Base-by-base conservation (phyloP, 75 land plant species). In the Isoetes taiwanensis region DNA sequence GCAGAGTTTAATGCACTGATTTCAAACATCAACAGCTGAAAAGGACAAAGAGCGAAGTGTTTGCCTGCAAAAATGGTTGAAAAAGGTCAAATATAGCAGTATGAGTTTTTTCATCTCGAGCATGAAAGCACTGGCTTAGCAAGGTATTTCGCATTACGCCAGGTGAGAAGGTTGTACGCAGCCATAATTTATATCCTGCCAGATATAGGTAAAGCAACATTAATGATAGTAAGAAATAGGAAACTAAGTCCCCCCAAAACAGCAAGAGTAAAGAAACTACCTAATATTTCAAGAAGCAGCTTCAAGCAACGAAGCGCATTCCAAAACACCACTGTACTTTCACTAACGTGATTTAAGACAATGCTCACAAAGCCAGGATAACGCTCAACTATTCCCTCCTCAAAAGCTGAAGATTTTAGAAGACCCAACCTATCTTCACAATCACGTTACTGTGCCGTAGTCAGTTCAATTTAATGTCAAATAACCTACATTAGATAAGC, bases 11-110 rank as follows among this genome's bases (percentile, higher is more conserved):
- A n/a, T n/a, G n/a, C n/a, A n/a, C n/a, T 37, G 39, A 37, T 37
- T 9, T 37, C 9, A 9, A 37, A 9, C 12, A 9, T 9, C 39
- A 37, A 9, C 12, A 37, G 14, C 14, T 9, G 9, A 37, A 9
- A 37, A 37, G 39, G 9, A 9, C 14, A 9, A 37, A 37, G 12
- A 37, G 12, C 12, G 9, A 61, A 23, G 14, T 25, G 64, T 70
- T 48, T 59, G 72, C 97, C 97, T 75, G 79, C 74, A 93, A 54
- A 66, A 93, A 93, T 17, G 89, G 85, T 58, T 70, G 77, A 40
- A 93, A 93, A 54, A 84, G 78, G 57, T 93, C 98, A 77, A 87
- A 93, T 41, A 93, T 87, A 34, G 80, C 85, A 70, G 74, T 93
- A 61, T 93, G 98, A 58, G 71, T 88, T 61, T 79, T 84, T 78